Base-by-base conservation (phyloP, 2,329 filamentous ascomycete genomes). In the Plenodomus tracheiphilus region DNA sequence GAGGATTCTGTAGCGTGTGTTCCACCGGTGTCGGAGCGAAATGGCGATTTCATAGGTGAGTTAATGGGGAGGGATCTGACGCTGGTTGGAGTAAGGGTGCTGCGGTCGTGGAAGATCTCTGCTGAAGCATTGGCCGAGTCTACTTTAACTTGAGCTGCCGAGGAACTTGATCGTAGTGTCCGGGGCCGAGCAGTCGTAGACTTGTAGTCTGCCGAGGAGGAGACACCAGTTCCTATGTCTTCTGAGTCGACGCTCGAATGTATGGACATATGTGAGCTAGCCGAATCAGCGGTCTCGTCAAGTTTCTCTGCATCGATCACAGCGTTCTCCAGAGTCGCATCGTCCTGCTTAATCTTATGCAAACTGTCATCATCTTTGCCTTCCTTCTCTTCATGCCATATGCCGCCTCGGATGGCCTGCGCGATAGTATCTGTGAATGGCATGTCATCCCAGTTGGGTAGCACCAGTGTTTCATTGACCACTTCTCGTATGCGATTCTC, bases 401-500 rank as follows among this genome's bases (percentile, higher is more conserved):
- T 88, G 0, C 94, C 94, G 10, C 93, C 94, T 59, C 94, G 83
- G 79, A 90, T 91, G 17, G 78, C 75, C 69, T 96, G 91, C 47
- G 83, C 78, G 47, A 86, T 81, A 0, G 91, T 97, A 61, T 88
- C 85, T 67, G 91, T 87, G 71, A 99, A 97, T 0, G 94, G 91
- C 19, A 91, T 82, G 68, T 99, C 94, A 58, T 99, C 94, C 93
- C 94, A 99, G 67, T 96, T 96, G 0, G 94, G 94, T 47, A 87
- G 79, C 2, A 99, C 94, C 17, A 97, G 72, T 1, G 91, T 96
- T 74, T 99, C 94, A 9, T 88, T 89, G 51, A 99, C 81, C 8
- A 97, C 91, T 72, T 97, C 92, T 65, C 95, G 89, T 69, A 99
- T 97, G 41, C 91, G 83, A 65, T 89, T 96, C 73, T 99, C 94